Base-by-base conservation (phyloP, 2,329 filamentous ascomycete species). In the Orbilia brochopaga region DNA sequence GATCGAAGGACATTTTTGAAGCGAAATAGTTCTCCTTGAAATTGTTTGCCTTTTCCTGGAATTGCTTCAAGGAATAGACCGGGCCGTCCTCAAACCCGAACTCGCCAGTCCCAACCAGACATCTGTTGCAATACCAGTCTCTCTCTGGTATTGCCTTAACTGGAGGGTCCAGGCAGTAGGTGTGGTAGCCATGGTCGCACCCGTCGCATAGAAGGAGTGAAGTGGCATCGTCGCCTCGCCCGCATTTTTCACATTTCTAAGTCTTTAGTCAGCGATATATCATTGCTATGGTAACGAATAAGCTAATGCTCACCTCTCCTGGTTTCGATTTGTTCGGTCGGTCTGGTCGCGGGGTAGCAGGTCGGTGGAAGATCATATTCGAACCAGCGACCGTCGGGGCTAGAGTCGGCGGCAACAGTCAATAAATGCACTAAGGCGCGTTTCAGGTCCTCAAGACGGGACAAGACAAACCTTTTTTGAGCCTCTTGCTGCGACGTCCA, bases 41-140 rank as follows among this genome's bases (percentile, higher is more conserved):
- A 76, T 91, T 90, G 75, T 90, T 90, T 4, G 94, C 94, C 79
- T 93, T 96, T 78, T 97, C 91, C 79, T 99, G 94, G 78, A 99
- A 99, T 77, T 96, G 90, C 77, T 90, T 92, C 24, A 99, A 83
- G 0, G 94, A 99, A 80, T 99, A 99, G 21, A 97, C 85, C 2
- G 92, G 92, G 23, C 94, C 94, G 79, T 99, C 94, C 78, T 97
- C 93, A 73, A 99, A 99, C 0, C 94, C 94, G 77, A 96, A 99
- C 75, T 97, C 92, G 42, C 93, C 92, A 64, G 96, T 96, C 52
- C 94, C 94, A 23, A 99, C 94, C 24, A 99, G 85, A 78, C 94
- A 99, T 77, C 92, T 87, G 0, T 94, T 90, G 76, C 94, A 99
- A 78, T 97, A 93, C 94, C 94, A 99, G 77, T 97, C 94, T 59